Conservation (phyloP, 768 basidiomycete genomes). For the Punctularia strigosozonata region DNA sequence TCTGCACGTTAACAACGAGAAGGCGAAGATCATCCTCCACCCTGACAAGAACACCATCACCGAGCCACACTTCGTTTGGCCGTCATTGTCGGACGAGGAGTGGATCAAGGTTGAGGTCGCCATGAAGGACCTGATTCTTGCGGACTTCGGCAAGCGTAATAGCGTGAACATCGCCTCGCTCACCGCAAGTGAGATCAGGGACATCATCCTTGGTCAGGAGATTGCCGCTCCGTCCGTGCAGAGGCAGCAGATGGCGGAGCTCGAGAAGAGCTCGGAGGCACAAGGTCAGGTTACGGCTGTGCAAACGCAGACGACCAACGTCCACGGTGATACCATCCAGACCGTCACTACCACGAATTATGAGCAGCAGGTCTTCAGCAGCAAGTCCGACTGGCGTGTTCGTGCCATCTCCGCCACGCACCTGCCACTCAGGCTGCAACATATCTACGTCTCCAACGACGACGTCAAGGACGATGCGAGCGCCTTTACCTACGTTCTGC, state of each 20-base stretch:
- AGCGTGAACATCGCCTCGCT: slow-evolving; percentile 97
- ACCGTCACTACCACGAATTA: slow-evolving; percentile 96
- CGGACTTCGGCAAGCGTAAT: slow-evolving; percentile 98
- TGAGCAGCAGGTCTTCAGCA: slow-evolving; percentile 97
- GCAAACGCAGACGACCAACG: slow-evolving; percentile 95
- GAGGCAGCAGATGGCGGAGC: slow-evolving; percentile 97
- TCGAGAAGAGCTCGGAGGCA: slow-evolving; percentile 94
- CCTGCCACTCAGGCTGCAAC: slow-evolving; percentile 88
- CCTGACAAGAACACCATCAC: slow-evolving; percentile 97
- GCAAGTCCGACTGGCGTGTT: slow-evolving; percentile 99
- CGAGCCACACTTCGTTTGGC: slow-evolving; percentile 97
- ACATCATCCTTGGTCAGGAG: slow-evolving; percentile 98
- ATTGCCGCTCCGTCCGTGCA: slow-evolving; percentile 93
- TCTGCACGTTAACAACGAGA: slow-evolving; percentile 98
- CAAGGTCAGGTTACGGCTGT: slow-evolving; percentile 92
- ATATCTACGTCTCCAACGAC: slow-evolving; percentile 98
- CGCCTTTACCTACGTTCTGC: slow-evolving; percentile 89
- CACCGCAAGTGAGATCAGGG: slow-evolving; percentile 92
- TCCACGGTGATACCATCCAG: slow-evolving; percentile 93
- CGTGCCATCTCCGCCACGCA: slow-evolving; percentile 97
- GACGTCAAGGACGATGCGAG: slow-evolving; percentile 98
- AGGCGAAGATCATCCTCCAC: slow-evolving; percentile 96
- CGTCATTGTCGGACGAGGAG: slow-evolving; percentile 82
- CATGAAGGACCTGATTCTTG: slow-evolving; percentile 92
- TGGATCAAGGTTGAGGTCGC: slow-evolving; percentile 99